Percentiles rank a stretch among this genome's conserved stretches.
Conservation (phyloP, 306 rosid genomes). For the Mimosa pudica region DNA sequence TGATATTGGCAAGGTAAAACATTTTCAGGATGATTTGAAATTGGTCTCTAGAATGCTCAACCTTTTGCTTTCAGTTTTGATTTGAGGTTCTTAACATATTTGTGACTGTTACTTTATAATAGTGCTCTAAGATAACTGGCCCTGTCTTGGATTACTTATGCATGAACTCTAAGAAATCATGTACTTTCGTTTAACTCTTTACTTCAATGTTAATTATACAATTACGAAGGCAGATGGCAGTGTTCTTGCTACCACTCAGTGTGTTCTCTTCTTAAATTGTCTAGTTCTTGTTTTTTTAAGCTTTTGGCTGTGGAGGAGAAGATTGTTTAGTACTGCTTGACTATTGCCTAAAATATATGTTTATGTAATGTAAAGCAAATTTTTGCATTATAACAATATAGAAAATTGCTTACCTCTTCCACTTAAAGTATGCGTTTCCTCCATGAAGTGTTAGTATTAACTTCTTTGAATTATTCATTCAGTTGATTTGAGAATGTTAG, state of each 20-base stretch:
- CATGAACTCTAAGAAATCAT: background rate
- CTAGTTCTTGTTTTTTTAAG: background rate
- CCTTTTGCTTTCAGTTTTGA: background rate
- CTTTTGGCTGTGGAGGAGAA: background rate
- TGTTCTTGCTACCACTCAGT: background rate
- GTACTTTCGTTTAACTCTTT: background rate
- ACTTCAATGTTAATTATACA: background rate
- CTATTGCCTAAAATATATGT: background rate
- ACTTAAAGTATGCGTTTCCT: background rate
- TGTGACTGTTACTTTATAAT: background rate
- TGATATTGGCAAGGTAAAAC: conserved; percentile 11
- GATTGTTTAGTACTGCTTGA: background rate
- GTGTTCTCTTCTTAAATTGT: background rate
- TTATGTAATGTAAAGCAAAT: background rate
- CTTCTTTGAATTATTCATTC: background rate
- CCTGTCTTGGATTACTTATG: background rate
- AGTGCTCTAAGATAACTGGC: background rate
- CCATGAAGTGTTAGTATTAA: conserved; percentile 4
- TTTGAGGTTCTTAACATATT: background rate
- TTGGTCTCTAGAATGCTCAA: background rate
- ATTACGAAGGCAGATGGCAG: background rate
- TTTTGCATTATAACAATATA: background rate
- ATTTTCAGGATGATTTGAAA: conserved; percentile 8
- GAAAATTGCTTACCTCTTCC: background rate
- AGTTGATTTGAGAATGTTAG: background rate